Base-by-base conservation (phyloP, 2,329 filamentous ascomycete species). In the Neopestalotiopsis clavispora region DNA sequence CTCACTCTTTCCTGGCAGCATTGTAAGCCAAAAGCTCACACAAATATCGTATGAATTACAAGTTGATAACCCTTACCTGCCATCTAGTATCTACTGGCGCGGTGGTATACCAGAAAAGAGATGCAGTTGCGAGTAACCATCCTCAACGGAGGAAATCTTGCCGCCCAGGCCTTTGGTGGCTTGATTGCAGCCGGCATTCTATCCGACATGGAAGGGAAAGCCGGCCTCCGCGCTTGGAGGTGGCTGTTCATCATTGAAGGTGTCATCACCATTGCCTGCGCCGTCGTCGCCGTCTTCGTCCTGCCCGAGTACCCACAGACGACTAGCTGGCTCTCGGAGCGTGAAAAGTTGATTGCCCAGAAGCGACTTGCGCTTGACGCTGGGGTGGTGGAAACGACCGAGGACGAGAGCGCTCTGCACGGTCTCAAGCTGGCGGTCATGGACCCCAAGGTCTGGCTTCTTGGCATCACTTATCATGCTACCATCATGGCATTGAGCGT, bases 81-180 rank as follows among this genome's bases (percentile, higher is more conserved):
- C 1, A 52, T 52, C 0, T 7, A 52, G 45, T 62, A 70, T 34
- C 69, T 72, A 14, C 42, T 70, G 13, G 66, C 65, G n/a, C 70
- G 68, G 30, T 86, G 82, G 76, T 86, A 86, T 74, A 84, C 82
- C 4, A 77, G 82, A 56, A 80, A 82, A 71, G 77, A 79, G 70
- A 67, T 80, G 45, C 66, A 74, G 38, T 49, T 73, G 45, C 74
- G 78, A 67, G 76, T 80, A 66, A 76, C 78, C 40, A 75, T 80
- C 32, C 74, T 81, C 17, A 80, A 81, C 65, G 74, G 75, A 3
- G 77, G 76, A 0, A 78, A 79, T 63, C 77, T 79, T 23, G 69
- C 80, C 12, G 77, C 80, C 34, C 77, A 74, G 4, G 75, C 76
- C 7, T 81, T 81, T 65, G 76, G 76, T 1, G 79, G 80, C 14